Conservation (phyloP, 2,329 filamentous ascomycete genomes). For the Phyllosticta capitalensis region DNA sequence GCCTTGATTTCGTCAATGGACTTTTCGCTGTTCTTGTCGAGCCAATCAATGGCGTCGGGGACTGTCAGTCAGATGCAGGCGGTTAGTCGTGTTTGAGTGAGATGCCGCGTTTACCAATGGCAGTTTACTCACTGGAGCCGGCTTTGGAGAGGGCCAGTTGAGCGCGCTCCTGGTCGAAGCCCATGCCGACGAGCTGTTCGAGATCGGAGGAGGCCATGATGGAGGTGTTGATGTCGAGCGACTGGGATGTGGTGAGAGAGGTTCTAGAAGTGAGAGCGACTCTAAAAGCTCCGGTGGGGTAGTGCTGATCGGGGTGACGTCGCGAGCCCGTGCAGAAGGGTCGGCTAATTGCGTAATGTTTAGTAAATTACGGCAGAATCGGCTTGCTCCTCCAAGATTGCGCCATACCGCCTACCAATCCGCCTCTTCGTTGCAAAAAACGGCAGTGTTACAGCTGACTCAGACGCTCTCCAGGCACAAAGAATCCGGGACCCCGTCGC, state of each 20-base stretch:
- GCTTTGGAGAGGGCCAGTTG: slow-evolving; percentile 76
- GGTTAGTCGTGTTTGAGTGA: slow-evolving; percentile 1
- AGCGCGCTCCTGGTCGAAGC: slow-evolving; percentile 74
- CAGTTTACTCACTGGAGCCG: slow-evolving; percentile 58
- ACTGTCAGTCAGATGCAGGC: slow-evolving; percentile 41
- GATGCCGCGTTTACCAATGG: not conserved
- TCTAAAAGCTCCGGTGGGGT: not conserved
- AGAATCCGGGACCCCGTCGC: not conserved
- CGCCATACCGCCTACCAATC: no score
- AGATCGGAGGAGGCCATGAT: slow-evolving; percentile 44
- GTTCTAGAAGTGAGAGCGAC: not conserved
- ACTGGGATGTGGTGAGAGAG: not conserved
- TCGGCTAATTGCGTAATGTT: no score
- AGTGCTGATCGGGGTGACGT: not conserved
- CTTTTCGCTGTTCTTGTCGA: slow-evolving; percentile 85
- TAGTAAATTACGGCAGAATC: no score
- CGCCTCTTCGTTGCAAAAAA: no score
- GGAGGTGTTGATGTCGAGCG: not conserved
- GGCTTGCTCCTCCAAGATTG: no score
- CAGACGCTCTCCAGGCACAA: no score
- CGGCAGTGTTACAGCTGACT: no score
- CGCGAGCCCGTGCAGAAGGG: not conserved
- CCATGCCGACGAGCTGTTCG: slow-evolving; percentile 55
- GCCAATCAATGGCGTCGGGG: slow-evolving; percentile 85
- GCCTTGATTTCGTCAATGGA: slow-evolving; percentile 68